These are phyloP conservation scores for Colletotrichum sansevieriae DNA, from an alignment of 2,329 filamentous ascomycete genomes.

Conservation along the genomic window DNA sequence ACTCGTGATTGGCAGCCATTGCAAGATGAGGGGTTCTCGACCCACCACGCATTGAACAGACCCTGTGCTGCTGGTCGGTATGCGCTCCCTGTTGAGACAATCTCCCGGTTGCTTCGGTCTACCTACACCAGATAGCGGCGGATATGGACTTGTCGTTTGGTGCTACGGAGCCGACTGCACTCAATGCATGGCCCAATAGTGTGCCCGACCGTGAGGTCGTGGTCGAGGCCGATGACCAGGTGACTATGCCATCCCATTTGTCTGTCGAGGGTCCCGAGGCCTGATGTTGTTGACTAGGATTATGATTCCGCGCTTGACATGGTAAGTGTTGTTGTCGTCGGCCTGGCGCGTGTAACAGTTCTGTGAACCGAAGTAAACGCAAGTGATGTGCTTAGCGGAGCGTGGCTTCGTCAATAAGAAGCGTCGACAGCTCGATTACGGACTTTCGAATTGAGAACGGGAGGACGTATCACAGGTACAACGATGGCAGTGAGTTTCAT, in stretches of 20 bases:
- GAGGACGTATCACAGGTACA: constrained; percentile 43
- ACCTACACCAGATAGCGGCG: not conserved
- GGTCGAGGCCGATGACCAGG: constrained; percentile 12
- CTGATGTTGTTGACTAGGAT: not conserved
- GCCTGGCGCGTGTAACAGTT: no score
- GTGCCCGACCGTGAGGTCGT: constrained; percentile 8
- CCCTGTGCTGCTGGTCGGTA: not conserved
- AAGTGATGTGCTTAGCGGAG: not conserved
- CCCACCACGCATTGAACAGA: constrained; percentile 10
- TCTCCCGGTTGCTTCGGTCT: not conserved
- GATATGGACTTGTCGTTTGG: not conserved
- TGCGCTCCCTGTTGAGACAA: not conserved
- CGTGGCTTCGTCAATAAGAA: constrained; percentile 45
- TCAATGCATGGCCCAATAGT: not conserved
- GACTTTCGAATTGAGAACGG: constrained; percentile 31
- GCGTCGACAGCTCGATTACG: constrained; percentile 50
- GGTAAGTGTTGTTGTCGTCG: not conserved
- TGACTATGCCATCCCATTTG: not conserved
- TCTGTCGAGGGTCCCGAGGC: not conserved
- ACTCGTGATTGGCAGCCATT: not conserved
- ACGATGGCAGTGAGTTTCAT: constrained; percentile 24
- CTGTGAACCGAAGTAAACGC: not conserved
- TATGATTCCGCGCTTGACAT: constrained; percentile 1
- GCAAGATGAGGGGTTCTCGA: constrained; percentile 1
- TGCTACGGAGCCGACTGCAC: not conserved